Percentiles rank a stretch among this genome's conserved stretches.
These are phyloP conservation scores for Wilhelminamyces savonicus DNA, from an alignment of 805 yeast genomes.

Conservation along the genomic window DNA sequence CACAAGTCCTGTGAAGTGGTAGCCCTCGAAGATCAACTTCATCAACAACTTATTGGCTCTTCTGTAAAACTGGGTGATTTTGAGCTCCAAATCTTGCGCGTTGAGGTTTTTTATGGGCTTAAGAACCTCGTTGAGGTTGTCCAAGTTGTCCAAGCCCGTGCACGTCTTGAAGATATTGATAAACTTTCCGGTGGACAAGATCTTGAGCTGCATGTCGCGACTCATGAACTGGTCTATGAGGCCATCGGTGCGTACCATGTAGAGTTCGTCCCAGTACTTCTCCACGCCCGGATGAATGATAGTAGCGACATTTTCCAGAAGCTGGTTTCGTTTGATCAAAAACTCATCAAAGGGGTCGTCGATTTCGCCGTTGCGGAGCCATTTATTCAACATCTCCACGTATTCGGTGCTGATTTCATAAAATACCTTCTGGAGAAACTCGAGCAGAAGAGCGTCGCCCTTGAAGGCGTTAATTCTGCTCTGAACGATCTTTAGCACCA, in stretches of 20 bases:
- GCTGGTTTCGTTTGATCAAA: constrained; percentile 38
- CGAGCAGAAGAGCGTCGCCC: constrained; percentile 58
- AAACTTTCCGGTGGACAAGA: constrained; percentile 79
- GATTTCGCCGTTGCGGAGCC: constrained; percentile 72
- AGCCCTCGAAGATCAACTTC: constrained; percentile 55
- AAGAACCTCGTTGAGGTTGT: constrained; percentile 18
- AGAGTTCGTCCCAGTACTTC: constrained; percentile 70
- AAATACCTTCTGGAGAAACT: constrained; percentile 48
- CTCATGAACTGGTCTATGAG: constrained; percentile 58
- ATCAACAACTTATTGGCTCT: constrained; percentile 62
- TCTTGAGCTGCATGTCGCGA: constrained; percentile 50
- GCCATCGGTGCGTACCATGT: constrained; percentile 68
- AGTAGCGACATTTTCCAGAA: constrained; percentile 16
- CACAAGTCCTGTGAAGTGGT: constrained; percentile 43
- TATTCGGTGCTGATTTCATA: constrained; percentile 58
- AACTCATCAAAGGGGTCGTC: constrained; percentile 82
- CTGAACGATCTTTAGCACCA: constrained; percentile 58
- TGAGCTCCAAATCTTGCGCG: constrained; percentile 44
- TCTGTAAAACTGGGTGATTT: constrained; percentile 54
- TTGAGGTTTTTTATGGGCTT: constrained; percentile 22
- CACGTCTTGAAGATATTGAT: constrained; percentile 65
- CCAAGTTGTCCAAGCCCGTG: constrained; percentile 39
- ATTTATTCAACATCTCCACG: constrained; percentile 60
- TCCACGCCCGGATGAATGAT: constrained; percentile 40
- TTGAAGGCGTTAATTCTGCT: constrained; percentile 46